phyloP scores from a whole-genome alignment of 2,329 filamentous ascomycete genomes.

The Orbilia ellipsospora region DNA sequence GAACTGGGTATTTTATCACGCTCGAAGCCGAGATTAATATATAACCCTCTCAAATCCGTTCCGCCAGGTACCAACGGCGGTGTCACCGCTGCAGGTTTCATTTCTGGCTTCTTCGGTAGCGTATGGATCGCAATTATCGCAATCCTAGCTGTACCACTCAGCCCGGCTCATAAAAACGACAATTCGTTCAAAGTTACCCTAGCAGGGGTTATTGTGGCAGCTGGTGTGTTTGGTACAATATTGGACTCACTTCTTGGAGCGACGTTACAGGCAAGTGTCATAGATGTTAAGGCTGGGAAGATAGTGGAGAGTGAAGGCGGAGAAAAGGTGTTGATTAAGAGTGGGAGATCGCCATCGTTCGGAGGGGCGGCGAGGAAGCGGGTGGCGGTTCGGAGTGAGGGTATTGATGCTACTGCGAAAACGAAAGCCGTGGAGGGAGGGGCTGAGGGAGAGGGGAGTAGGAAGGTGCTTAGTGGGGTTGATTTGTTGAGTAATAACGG shows the following conservation, averaged over 20 bases:
- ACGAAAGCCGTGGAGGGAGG: constrained; percentile 61
- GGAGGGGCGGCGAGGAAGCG: constrained; percentile 54
- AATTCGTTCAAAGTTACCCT: constrained; percentile 64
- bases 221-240: constrained; percentile 82
- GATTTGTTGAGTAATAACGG: constrained; percentile 93
- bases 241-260: constrained; percentile 90
- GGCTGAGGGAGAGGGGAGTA: constrained; percentile 67
- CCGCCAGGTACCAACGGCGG: constrained; percentile 94
- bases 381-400: constrained; percentile 60
- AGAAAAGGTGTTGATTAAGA: constrained; percentile 65
- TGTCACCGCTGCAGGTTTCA: constrained; percentile 79
- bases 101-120: constrained; percentile 78
- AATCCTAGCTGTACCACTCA: constrained; percentile 74
- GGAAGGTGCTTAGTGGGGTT: constrained; percentile 74
- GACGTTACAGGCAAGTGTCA: constrained; percentile 84
- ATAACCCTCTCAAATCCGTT: constrained; percentile 79
- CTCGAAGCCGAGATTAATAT: constrained; percentile 83
- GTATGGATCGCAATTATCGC: constrained; percentile 75
- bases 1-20: constrained; percentile 91
- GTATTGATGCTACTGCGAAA: constrained; percentile 62
- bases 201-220: constrained; percentile 69
- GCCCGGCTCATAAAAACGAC: constrained; percentile 64
- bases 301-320: constrained; percentile 89
- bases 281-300: constrained; percentile 83
- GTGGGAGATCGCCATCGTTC: constrained; percentile 40